A percentile compares a stretch with the other conserved stretches of the same genome.
Conservation (phyloP, 768 basidiomycete species). For the Fistulinella prunicolor region DNA sequence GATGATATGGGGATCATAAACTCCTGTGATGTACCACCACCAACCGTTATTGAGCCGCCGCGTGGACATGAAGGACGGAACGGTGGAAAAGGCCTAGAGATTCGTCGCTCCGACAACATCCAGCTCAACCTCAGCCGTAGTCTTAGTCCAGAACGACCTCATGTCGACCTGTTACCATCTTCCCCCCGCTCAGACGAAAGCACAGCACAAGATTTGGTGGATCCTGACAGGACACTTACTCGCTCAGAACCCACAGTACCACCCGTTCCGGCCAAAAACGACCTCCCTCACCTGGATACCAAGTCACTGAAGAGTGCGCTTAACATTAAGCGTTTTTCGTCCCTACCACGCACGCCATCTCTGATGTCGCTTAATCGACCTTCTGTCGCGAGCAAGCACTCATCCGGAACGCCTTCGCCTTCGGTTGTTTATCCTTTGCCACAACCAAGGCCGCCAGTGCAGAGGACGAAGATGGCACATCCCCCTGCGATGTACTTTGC, state of each 20-base stretch:
- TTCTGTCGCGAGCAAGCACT: constrained; percentile 21
- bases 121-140: constrained; percentile 2
- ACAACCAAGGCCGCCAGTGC: constrained; percentile 20
- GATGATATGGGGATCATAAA: constrained; percentile 37
- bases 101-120: constrained; percentile 27
- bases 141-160: constrained; percentile 15
- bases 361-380: constrained; percentile 38
- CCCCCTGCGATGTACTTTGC: constrained; percentile 70
- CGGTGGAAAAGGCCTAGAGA: constrained; percentile 28
- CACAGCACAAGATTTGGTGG: constrained; percentile 11
- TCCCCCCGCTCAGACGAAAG: constrained; percentile 24
- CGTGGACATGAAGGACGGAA: constrained; percentile 32
- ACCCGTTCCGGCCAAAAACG: constrained; percentile 30
- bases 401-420: constrained; percentile 25
- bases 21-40: constrained; percentile 34
- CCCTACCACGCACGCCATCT: constrained; percentile 69
- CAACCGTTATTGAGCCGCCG: constrained; percentile 40
- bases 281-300: constrained; percentile 20
- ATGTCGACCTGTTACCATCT: constrained; percentile 7
- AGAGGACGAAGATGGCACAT: constrained; percentile 38
- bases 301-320: constrained; percentile 26
- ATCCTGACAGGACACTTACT: constrained; percentile 17
- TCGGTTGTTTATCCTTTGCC: constrained; percentile 34
- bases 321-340: constrained; percentile 44
- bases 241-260: constrained; percentile 21